A percentile compares a stretch with the other conserved stretches of the same genome.
These are phyloP conservation scores for Podaxis sp. DNA, from an alignment of 768 basidiomycete genomes.

Conservation along the genomic window DNA sequence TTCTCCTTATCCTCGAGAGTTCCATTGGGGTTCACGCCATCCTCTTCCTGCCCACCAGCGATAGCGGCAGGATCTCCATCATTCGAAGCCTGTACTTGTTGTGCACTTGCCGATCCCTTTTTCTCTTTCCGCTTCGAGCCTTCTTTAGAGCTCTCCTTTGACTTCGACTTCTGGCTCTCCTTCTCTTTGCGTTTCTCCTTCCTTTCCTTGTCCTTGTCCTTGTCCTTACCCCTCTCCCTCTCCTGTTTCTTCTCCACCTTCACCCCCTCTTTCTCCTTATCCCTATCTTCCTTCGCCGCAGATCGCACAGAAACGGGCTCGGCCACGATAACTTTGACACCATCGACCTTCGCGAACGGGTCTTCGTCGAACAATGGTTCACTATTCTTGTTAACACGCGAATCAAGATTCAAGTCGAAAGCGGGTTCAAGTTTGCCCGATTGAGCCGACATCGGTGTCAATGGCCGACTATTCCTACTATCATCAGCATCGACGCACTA, in stretches of 20 bases:
- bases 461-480: not conserved
- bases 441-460: not conserved
- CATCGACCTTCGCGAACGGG: constrained; percentile 56
- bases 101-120: not conserved
- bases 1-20: not conserved
- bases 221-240: constrained; percentile 20
- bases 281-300: not conserved
- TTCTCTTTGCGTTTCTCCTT: constrained; percentile 21
- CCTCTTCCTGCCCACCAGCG: not conserved
- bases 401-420: constrained; percentile 23
- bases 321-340: constrained; percentile 43
- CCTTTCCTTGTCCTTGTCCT: constrained; percentile 13
- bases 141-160: not conserved
- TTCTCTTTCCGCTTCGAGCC: not conserved
- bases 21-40: not conserved
- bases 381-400: not conserved
- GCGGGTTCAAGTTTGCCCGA: constrained; percentile 19
- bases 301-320: not conserved
- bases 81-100: not conserved
- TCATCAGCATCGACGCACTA: not conserved
- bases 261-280: constrained; percentile 9
- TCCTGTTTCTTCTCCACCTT: constrained; percentile 23
- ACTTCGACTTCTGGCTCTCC: constrained; percentile 11
- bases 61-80: not conserved
- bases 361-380: constrained; percentile 35